Percentiles rank a stretch among this genome's conserved stretches.
These are phyloP conservation scores for Ogataea glucozyma DNA, from an alignment of 805 yeast species.

Conservation along the genomic window DNA sequence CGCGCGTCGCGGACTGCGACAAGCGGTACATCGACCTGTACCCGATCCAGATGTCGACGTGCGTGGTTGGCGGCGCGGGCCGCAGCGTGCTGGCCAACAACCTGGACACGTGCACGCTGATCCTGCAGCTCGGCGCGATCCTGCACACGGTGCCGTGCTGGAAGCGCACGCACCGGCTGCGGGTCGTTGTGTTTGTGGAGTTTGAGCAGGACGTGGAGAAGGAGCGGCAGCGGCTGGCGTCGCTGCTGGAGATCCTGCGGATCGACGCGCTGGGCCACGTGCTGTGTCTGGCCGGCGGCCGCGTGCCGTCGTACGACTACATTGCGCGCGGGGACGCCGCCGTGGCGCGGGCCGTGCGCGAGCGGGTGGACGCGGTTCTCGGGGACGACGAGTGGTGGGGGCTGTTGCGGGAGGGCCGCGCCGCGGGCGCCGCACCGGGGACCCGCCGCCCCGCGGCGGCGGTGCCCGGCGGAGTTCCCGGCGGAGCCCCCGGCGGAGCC, in stretches of 20 bases:
- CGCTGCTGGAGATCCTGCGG: constrained; percentile 71
- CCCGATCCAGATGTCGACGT: constrained; percentile 96
- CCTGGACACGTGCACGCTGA: constrained; percentile 93
- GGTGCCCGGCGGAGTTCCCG: too few species aligned
- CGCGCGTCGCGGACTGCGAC: constrained; percentile 31
- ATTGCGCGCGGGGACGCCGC: constrained; percentile 68
- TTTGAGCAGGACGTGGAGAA: constrained; percentile 64
- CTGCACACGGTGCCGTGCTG: constrained; percentile 91
- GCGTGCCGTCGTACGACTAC: constrained; percentile 64
- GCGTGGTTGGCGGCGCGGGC: constrained; percentile 58
- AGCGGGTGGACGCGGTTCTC: constrained; percentile 39
- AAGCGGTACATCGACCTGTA: constrained; percentile 78
- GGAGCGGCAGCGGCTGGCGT: constrained; percentile 62
- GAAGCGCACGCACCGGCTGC: constrained; percentile 70
- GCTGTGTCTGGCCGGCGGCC: constrained; percentile 60
- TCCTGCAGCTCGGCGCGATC: constrained; percentile 91
- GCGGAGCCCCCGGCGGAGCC: too few species aligned
- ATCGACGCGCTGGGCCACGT: constrained; percentile 83
- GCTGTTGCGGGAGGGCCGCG: constrained; percentile 61
- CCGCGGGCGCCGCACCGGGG: too few species aligned
- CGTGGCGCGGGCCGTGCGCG: constrained; percentile 23
- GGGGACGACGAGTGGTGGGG: constrained; percentile 85
- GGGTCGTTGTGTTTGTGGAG: constrained; percentile 93
- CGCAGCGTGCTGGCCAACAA: constrained; percentile 78
- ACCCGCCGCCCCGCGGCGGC: too few species aligned